Evolutionary conservation across 2,329 filamentous ascomycete species (phyloP), one percentile per base, ranked within the genome.

Genomic region (Pseudogymnoascus sp.): DNA sequence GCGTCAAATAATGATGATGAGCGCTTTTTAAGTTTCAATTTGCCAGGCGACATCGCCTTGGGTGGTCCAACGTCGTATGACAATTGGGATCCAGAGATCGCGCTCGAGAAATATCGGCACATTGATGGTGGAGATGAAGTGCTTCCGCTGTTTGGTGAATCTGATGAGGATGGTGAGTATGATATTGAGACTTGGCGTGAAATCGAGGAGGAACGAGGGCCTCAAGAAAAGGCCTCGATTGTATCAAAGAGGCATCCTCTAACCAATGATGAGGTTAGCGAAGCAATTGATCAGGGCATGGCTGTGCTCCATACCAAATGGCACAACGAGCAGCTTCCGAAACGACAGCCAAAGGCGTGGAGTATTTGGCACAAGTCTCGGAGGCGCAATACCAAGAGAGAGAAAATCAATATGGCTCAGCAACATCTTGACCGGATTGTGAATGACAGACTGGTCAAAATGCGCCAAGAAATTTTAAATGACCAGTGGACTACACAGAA

Each of bases 121-220:
- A 66, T 74, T 31, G 70, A 73, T 38, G 74, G 74, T 29, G 74
- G 74, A 10, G 77, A 82, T 59, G 73, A 80, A 21, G 68, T 77
- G 9, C 73, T 83, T 6, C 82, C 83, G 17, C 21, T 77, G 0
- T 83, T 81, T 68, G 83, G 83, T 4, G 82, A 88, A 3, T 87
- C 84, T 2, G 76, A 76, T 33, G 72, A 78, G 59, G 73, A 80
- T 7, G 79, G 79, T 3, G 77, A 81, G 31, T 83, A 81, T 65
- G 86, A 89, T 68, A 77, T 81, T 10, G 79, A 83, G 37, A 87
- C 83, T 0, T 82, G 80, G 77, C 75, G 75, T 46, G 87, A 90
- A 69, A 87, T 89, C 9, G 79, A 87, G 53, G 76, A 82, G 31
- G 85, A 88, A 65, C 64, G 59, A 31, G 67, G 68, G 26, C 60